Percentiles rank a stretch among this genome's conserved stretches.
These are phyloP conservation scores for Hanseniaspora hatyaiensis DNA, from an alignment of 805 yeast genomes.

Conservation along the genomic window DNA sequence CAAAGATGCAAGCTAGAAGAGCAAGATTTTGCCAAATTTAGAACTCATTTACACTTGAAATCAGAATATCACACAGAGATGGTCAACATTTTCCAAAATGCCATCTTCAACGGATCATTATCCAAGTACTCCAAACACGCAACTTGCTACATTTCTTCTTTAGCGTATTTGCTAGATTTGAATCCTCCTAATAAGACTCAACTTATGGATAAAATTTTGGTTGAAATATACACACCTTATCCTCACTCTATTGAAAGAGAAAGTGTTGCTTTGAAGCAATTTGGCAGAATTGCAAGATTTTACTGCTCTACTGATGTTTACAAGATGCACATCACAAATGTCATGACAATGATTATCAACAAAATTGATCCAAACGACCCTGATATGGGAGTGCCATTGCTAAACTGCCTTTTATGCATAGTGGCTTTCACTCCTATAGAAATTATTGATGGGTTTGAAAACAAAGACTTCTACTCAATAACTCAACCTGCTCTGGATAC, in stretches of 20 bases:
- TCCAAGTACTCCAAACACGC: slow-evolving; percentile 51
- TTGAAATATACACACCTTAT: slow-evolving; percentile 69
- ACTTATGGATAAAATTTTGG: slow-evolving; percentile 43
- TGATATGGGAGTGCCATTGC: slow-evolving; percentile 53
- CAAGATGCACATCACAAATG: slow-evolving; percentile 67
- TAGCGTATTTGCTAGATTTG: slow-evolving; percentile 54
- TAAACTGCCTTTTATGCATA: slow-evolving; percentile 57
- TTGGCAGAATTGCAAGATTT: slow-evolving; percentile 53
- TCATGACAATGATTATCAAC: slow-evolving; percentile 56
- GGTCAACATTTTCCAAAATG: slow-evolving; percentile 36
- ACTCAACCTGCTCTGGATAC: slow-evolving; percentile 38
- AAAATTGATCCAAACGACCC: slow-evolving; percentile 87
- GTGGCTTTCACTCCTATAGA: slow-evolving; percentile 62
- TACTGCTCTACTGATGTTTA: slow-evolving; percentile 53
- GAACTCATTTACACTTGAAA: slow-evolving; percentile 26
- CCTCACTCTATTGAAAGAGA: slow-evolving; percentile 72
- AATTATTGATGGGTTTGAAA: slow-evolving; percentile 38
- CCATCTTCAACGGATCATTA: slow-evolving; percentile 61
- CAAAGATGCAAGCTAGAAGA: slow-evolving; percentile 44
- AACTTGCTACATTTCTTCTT: slow-evolving; percentile 45
- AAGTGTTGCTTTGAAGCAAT: slow-evolving; percentile 53
- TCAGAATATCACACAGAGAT: slow-evolving; percentile 29
- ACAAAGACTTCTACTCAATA: slow-evolving; percentile 29
- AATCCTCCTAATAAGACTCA: slow-evolving; percentile 35
- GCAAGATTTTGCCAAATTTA: slow-evolving; percentile 25